Evolutionary conservation across 306 rosid genomes (phyloP).

Genomic region (Citrullus amarus): DNA sequence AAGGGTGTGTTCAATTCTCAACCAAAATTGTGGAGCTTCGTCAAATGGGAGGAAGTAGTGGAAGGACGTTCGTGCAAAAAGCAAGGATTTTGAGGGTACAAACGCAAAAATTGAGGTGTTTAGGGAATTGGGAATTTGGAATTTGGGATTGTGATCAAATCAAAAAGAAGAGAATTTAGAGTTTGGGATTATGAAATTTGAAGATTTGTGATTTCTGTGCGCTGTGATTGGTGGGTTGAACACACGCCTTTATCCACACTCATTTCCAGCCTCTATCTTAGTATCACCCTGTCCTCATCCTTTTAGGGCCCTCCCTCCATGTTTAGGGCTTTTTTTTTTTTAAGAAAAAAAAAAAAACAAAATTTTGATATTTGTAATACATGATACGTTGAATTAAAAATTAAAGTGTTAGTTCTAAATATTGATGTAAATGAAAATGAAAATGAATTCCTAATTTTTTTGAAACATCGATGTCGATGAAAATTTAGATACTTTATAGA

Average conservation of each 20-base stretch:
- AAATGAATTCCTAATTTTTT: too few species aligned
- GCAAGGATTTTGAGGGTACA: neutral
- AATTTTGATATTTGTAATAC: too few species aligned
- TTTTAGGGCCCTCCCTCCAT: neutral
- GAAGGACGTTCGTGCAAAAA: neutral
- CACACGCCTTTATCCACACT: conserved; percentile 85
- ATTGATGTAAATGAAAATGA: too few species aligned
- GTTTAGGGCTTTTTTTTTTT: neutral
- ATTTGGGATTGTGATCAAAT: neutral
- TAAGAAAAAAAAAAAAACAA: too few species aligned
- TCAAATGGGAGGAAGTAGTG: neutral
- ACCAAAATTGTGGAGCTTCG: neutral
- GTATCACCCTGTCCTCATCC: neutral
- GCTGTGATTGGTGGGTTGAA: conserved; percentile 47
- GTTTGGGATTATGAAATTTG: neutral
- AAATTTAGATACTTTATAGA: too few species aligned
- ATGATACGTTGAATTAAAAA: too few species aligned
- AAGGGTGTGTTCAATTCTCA: neutral
- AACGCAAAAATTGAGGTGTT: neutral
- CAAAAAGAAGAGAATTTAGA: neutral
- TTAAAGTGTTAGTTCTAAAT: too few species aligned
- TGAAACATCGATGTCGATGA: too few species aligned
- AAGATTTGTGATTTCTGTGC: conserved; percentile 41
- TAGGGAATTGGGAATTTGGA: neutral
- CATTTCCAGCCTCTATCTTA: conserved; percentile 14